Evolutionary conservation across 2,329 filamentous ascomycete genomes (phyloP), one percentile per base, ranked within the genome.

Genomic region (Alternaria incomplexa): DNA sequence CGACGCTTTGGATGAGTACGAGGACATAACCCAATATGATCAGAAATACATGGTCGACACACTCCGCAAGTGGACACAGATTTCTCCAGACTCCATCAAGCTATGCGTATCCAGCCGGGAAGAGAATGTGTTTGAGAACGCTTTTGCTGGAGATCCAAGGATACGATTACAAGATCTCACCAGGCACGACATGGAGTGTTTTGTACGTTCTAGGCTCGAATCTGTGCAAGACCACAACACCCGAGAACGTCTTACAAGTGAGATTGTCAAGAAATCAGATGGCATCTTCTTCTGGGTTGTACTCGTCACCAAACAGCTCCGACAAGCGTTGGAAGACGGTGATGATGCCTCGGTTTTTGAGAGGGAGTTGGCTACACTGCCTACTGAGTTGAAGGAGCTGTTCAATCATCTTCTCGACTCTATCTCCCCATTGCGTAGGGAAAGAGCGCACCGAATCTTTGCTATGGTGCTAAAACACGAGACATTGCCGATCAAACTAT

Each of bases 221-320:
- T 40, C 32, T 17, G 1, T 40, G 1, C 32, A n/a, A 1, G 32
- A 40, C 8, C 4, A 5, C 15, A 8, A 7, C 15, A 10, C 3
- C 1, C 32, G 8, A 2, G 32, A 40, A 1, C 32, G 36, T 2
- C 36, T 40, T 0, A 17, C 9, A 11, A 0, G 0, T 2, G 36
- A 40, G 0, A 40, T 40, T 1, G 36, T 40, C 36, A 3, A 40
- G 0, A 40, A 1, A 17, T 40, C 36, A 0, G n/a, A 40, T 2
- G 36, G 36, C 1, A 40, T 40, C 1, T 40, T 40, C 3, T 1
- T 40, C 8, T 40, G 36, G 36, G 36, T 40, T 17, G 36, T 40
- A 0, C n/a, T 40, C 4, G 36, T 40, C 36, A 17, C 1, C 36
- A 40, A 40, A 1, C n/a, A 40, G n/a, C 36, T 40, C n/a, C 36